These are phyloP conservation scores for Dipodascus albidus DNA, from an alignment of 805 yeast species.

Conservation along the genomic window DNA sequence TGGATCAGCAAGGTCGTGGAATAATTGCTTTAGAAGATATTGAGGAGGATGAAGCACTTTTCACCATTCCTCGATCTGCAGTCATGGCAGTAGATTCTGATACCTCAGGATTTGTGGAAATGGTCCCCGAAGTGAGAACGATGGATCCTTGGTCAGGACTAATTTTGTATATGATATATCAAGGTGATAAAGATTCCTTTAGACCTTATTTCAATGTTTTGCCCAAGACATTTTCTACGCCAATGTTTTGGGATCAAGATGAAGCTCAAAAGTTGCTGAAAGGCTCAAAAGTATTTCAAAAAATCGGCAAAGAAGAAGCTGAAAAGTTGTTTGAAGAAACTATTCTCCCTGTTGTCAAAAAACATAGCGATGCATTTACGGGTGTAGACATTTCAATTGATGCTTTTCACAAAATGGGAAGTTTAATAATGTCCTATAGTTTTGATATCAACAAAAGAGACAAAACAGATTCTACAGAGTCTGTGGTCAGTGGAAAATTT, in stretches of 20 bases:
- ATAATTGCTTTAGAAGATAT: conserved; percentile 56
- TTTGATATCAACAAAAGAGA: conserved; percentile 58
- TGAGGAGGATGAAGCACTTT: conserved; percentile 47
- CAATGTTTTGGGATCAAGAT: conserved; percentile 68
- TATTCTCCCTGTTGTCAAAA: conserved; percentile 32
- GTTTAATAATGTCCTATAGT: conserved; percentile 77
- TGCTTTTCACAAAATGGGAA: conserved; percentile 62
- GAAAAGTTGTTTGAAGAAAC: conserved; percentile 42
- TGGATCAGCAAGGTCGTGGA: conserved; percentile 63
- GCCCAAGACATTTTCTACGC: conserved; percentile 51
- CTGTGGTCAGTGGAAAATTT: conserved; percentile 14
- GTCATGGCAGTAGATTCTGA: conserved; percentile 53
- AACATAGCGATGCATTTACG: conserved; percentile 11
- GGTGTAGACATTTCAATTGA: conserved; percentile 33
- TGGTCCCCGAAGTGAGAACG: conserved; percentile 17
- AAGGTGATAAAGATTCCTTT: conserved; percentile 51
- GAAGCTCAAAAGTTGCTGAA: conserved; percentile 41
- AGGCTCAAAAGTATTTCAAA: conserved; percentile 59
- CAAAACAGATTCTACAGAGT: conserved; percentile 16
- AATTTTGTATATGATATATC: conserved; percentile 56
- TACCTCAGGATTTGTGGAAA: conserved; percentile 18
- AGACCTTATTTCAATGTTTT: conserved; percentile 56
- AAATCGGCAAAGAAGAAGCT: conserved; percentile 66
- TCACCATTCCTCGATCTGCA: conserved; percentile 51
- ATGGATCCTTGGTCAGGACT: conserved; percentile 68